Percentiles rank a stretch among this genome's conserved stretches.
Evolutionary conservation across 1,284 basidiomycete genomes (phyloP).

Genomic region (Tylopilus sp.): DNA sequence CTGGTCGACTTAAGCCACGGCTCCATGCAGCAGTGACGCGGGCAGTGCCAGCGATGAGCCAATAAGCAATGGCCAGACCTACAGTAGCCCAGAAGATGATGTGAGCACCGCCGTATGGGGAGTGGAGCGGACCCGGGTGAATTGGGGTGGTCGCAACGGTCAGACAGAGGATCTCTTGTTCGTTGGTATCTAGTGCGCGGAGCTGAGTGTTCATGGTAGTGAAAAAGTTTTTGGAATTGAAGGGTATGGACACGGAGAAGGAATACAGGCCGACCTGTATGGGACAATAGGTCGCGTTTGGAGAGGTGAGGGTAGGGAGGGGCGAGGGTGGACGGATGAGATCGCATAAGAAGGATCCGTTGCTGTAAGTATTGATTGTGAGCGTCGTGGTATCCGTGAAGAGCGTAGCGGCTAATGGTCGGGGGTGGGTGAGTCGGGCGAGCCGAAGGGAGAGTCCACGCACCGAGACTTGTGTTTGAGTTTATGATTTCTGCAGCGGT

Average conservation of each 20-base stretch:
- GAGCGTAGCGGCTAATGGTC: conserved; percentile 60
- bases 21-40: conserved; percentile 82
- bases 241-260: conserved; percentile 73
- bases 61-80: conserved; percentile 75
- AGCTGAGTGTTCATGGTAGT: conserved; percentile 83
- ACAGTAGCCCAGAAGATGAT: conserved; percentile 84
- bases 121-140: conserved; percentile 43
- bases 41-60: conserved; percentile 75
- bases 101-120: conserved; percentile 69
- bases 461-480: conserved; percentile 62
- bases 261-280: conserved; percentile 74
- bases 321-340: conserved; percentile 72
- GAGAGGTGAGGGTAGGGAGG: conserved; percentile 38
- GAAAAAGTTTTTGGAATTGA: conserved; percentile 67
- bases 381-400: conserved; percentile 80
- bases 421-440: conserved; percentile 3
- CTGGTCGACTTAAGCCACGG: conserved; percentile 57
- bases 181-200: conserved; percentile 82
- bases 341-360: conserved; percentile 71
- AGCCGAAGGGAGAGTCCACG: conserved; percentile 4
- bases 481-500: conserved; percentile 58
- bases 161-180: conserved; percentile 78
- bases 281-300: conserved; percentile 64
- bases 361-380: conserved; percentile 69
- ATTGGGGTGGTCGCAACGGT: conserved; percentile 80